A percentile compares a stretch with the other conserved stretches of the same genome.
phyloP scores from a whole-genome alignment of 1,139 yeast genomes.

The Geotrichum histeridarum region DNA sequence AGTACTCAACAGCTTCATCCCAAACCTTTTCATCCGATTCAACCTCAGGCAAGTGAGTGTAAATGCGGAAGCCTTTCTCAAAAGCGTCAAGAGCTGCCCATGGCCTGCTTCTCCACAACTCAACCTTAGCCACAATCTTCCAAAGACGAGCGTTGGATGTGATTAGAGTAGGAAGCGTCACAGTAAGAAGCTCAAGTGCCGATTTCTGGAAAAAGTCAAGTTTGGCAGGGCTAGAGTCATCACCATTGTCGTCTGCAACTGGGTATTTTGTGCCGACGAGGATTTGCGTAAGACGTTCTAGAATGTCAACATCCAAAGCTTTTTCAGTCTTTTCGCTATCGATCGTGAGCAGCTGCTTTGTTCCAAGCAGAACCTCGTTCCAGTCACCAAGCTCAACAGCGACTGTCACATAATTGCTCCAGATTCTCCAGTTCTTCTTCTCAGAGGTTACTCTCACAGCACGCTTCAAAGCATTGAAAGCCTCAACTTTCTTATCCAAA shows the following conservation, averaged over 20 bases:
- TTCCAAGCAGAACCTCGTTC: constrained; percentile 78
- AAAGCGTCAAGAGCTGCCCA: constrained; percentile 84
- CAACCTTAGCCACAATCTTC: constrained; percentile 79
- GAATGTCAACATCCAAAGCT: constrained; percentile 67
- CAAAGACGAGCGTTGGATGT: constrained; percentile 71
- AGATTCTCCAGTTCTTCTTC: constrained; percentile 78
- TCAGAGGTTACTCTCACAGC: constrained; percentile 65
- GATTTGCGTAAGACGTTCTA: constrained; percentile 68
- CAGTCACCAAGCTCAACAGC: constrained; percentile 79
- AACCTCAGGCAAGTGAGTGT: constrained; percentile 57
- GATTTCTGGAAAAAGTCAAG: constrained; percentile 48
- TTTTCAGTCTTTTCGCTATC: constrained; percentile 56
- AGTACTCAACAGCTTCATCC: constrained; percentile 76
- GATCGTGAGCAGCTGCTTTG: constrained; percentile 55
- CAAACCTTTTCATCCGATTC: constrained; percentile 59
- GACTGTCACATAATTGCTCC: constrained; percentile 80
- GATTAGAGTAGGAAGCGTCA: constrained; percentile 60
- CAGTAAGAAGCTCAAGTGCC: constrained; percentile 65
- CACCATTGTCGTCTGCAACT: constrained; percentile 29
- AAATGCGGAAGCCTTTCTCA: constrained; percentile 80
- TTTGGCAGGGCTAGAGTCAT: constrained; percentile 19
- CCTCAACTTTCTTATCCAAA: constrained; percentile 62
- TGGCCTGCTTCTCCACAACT: constrained; percentile 80
- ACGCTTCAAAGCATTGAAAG: constrained; percentile 73
- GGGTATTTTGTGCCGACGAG: constrained; percentile 54